Evolutionary conservation across 2,329 filamentous ascomycete species (phyloP).

Genomic region (Orbilia ellipsospora): DNA sequence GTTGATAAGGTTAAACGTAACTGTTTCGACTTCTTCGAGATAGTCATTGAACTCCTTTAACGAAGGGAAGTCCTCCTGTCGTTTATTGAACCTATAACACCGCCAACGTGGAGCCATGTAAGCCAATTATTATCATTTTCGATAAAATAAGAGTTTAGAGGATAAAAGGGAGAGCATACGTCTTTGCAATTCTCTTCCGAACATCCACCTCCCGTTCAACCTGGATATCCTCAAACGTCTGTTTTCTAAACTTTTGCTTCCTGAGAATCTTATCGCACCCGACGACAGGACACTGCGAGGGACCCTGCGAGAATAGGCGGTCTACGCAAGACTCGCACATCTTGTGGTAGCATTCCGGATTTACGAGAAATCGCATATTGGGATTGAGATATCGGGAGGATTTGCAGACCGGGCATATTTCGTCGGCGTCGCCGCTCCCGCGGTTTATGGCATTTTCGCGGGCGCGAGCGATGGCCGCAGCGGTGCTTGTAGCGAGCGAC

Average conservation of each 20-base stretch:
- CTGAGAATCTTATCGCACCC: conserved; percentile 88
- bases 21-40: conserved; percentile 88
- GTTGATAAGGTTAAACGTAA: conserved; percentile 87
- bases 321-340: conserved; percentile 98
- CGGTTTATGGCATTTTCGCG: conserved; percentile 52
- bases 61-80: conserved; percentile 89
- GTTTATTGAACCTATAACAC: conserved; percentile 79
- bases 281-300: conserved; percentile 89
- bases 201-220: conserved; percentile 96
- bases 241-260: conserved; percentile 82
- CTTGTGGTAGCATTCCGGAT: conserved; percentile 98
- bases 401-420: conserved; percentile 97
- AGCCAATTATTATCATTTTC: conserved; percentile 5
- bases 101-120: neutral
- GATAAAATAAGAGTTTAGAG: neutral
- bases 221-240: conserved; percentile 87
- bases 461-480: conserved; percentile 47
- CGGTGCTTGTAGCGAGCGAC: conserved; percentile 16
- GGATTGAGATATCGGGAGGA: conserved; percentile 94
- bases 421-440: conserved; percentile 62
- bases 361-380: conserved; percentile 94
- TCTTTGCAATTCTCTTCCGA: conserved; percentile 76
- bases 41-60: conserved; percentile 91
- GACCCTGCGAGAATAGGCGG: conserved; percentile 90
- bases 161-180: conserved; percentile 62